phyloP scores from a whole-genome alignment of 2,329 filamentous ascomycete species.

The Colletotrichum liriopes region DNA sequence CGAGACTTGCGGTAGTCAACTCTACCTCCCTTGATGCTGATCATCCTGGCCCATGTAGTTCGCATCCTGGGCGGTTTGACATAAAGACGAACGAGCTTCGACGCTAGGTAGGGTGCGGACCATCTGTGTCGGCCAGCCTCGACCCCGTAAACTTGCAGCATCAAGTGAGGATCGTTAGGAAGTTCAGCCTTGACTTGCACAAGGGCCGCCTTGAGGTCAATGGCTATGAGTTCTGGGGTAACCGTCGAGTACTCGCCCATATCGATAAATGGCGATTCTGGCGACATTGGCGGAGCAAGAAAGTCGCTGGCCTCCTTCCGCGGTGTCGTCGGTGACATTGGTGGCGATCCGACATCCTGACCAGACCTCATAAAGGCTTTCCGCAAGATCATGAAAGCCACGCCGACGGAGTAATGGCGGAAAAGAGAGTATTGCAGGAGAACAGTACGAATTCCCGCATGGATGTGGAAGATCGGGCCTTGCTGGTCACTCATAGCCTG shows the following conservation, averaged over 20 bases:
- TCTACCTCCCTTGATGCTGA: slow-evolving; percentile 86
- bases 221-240: slow-evolving; percentile 78
- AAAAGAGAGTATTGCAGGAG: slow-evolving; percentile 93
- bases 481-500: slow-evolving; percentile 89
- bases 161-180: slow-evolving; percentile 90
- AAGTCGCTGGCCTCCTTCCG: slow-evolving; percentile 50
- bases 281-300: slow-evolving; percentile 57
- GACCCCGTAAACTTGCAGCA: slow-evolving; percentile 89
- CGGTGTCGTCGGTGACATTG: slow-evolving; percentile 46
- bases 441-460: slow-evolving; percentile 84
- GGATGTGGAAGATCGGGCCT: slow-evolving; percentile 89
- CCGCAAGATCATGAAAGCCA: slow-evolving; percentile 83
- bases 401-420: slow-evolving; percentile 89
- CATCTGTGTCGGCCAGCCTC: slow-evolving; percentile 90
- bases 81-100: slow-evolving; percentile 86
- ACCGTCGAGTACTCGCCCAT: slow-evolving; percentile 53
- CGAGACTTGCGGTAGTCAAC: slow-evolving; percentile 85
- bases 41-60: slow-evolving; percentile 86
- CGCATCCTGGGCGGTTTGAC: slow-evolving; percentile 89
- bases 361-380: slow-evolving; percentile 76
- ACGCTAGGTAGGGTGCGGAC: slow-evolving; percentile 85
- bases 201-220: slow-evolving; percentile 86
- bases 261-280: slow-evolving; percentile 50
- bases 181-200: slow-evolving; percentile 91
- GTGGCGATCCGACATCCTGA: slow-evolving; percentile 53